Conservation (phyloP, 1,139 yeast genomes). For the Oligophagozyma castellii region DNA sequence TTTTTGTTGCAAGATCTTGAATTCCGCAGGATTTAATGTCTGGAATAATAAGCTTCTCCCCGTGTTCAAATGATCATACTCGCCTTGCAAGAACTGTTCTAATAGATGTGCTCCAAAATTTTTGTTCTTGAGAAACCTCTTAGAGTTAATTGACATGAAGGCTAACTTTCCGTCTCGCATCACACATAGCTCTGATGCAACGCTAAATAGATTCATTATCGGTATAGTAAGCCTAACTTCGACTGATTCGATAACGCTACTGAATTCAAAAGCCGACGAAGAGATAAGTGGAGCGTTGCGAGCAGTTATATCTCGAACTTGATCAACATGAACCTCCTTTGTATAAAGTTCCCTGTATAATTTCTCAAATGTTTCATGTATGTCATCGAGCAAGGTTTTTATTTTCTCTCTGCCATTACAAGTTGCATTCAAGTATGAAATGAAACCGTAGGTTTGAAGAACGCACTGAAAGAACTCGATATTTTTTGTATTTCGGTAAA, state of each 20-base stretch:
- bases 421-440: too few relatives aligned
- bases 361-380: not conserved
- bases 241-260: constrained; percentile 6
- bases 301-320: constrained; percentile 6
- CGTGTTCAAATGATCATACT: constrained; percentile 7
- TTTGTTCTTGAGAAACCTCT: constrained; percentile 5
- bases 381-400: too few relatives aligned
- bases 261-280: constrained; percentile 8
- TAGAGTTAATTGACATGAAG: constrained; percentile 23
- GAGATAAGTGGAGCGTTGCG: constrained; percentile 6
- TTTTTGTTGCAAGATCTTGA: constrained; percentile 7
- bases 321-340: constrained; percentile 6
- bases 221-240: constrained; percentile 7
- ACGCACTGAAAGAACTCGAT: too few relatives aligned
- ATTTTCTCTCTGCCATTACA: too few relatives aligned
- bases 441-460: too few relatives aligned
- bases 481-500: too few relatives aligned
- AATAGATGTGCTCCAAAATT: constrained; percentile 5
- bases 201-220: constrained; percentile 8
- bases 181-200: constrained; percentile 21
- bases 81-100: constrained; percentile 4
- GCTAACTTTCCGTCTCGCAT: constrained; percentile 21
- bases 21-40: constrained; percentile 23
- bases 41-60: constrained; percentile 27
- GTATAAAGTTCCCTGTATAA: constrained; percentile 2